Conservation (phyloP, 345 rosid genomes). For the Lumnitzera racemosa region DNA sequence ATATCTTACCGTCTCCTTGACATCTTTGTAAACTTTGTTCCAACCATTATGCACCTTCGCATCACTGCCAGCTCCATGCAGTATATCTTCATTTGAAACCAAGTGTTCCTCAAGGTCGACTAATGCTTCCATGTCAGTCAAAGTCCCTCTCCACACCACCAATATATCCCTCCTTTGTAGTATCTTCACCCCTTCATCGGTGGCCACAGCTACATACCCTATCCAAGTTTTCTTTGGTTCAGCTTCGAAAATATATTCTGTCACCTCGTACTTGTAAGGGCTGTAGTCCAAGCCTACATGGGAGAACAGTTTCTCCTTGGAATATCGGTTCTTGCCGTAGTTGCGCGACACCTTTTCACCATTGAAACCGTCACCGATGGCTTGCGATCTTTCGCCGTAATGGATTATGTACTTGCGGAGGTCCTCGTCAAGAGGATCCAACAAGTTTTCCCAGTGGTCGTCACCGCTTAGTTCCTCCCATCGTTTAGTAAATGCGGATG, state of each 20-base stretch:
- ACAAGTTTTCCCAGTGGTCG: conserved; percentile 43
- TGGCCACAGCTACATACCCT: conserved; percentile 69
- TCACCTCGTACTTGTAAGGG: conserved; percentile 52
- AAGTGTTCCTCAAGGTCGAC: conserved; percentile 36
- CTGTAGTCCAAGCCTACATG: conserved; percentile 40
- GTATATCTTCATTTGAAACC: conserved; percentile 28
- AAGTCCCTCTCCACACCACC: conserved; percentile 76
- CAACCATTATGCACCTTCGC: conserved; percentile 62
- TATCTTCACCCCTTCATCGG: conserved; percentile 41
- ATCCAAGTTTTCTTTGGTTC: conserved; percentile 60
- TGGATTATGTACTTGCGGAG: conserved; percentile 59
- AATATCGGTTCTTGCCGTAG: conserved; percentile 47
- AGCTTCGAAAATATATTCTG: conserved; percentile 45
- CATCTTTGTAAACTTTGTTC: conserved; percentile 35
- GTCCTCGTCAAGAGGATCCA: conserved; percentile 65
- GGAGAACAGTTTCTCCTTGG: conserved; percentile 41
- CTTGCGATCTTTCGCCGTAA: conserved; percentile 80
- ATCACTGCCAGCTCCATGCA: conserved; percentile 18
- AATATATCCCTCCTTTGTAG: conserved; percentile 74
- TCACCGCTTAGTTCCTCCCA: conserved; percentile 70
- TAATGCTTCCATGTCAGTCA: conserved; percentile 44
- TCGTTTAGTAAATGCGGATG: conserved; percentile 12
- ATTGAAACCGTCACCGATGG: conserved; percentile 55
- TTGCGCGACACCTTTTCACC: conserved; percentile 33
- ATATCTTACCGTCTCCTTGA: too few species aligned